phyloP scores from a whole-genome alignment of 2,329 filamentous ascomycete genomes.

The Diaporthe vaccinii region DNA sequence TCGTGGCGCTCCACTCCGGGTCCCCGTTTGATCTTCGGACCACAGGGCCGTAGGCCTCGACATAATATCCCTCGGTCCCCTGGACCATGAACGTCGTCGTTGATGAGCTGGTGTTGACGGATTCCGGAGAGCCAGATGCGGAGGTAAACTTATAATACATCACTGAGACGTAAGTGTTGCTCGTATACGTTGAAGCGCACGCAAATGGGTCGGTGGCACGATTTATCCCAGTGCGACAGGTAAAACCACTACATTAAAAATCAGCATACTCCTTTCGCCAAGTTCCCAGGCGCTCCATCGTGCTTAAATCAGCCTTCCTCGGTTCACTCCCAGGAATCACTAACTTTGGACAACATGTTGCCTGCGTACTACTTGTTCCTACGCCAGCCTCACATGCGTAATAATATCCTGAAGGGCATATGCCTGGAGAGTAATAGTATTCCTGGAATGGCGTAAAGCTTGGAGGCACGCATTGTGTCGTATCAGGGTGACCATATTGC shows the following conservation, averaged over 20 bases:
- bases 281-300: too few species aligned
- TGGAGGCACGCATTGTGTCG: slow-evolving; percentile 6
- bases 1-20: slow-evolving; percentile 9
- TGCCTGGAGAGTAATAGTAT: slow-evolving; percentile 20
- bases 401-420: slow-evolving; percentile 16
- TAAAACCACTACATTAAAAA: not conserved
- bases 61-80: not conserved
- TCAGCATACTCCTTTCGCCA: not conserved
- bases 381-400: slow-evolving; percentile 15
- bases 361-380: slow-evolving; percentile 20
- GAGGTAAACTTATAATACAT: not conserved
- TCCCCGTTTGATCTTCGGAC: slow-evolving; percentile 12
- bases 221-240: not conserved
- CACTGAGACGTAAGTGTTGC: slow-evolving; percentile 2
- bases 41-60: slow-evolving; percentile 5
- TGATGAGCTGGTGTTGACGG: not conserved
- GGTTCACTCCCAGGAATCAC: not conserved
- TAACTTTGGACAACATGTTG: slow-evolving; percentile 16
- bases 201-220: slow-evolving; percentile 21
- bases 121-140: not conserved
- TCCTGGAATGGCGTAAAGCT: slow-evolving; percentile 6
- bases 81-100: not conserved
- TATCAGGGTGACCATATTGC: slow-evolving; percentile 11
- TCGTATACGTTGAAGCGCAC: not conserved
- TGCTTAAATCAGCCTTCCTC: not conserved